phyloP scores from a whole-genome alignment of 305 asterid species.

The Solanum hybrid region DNA sequence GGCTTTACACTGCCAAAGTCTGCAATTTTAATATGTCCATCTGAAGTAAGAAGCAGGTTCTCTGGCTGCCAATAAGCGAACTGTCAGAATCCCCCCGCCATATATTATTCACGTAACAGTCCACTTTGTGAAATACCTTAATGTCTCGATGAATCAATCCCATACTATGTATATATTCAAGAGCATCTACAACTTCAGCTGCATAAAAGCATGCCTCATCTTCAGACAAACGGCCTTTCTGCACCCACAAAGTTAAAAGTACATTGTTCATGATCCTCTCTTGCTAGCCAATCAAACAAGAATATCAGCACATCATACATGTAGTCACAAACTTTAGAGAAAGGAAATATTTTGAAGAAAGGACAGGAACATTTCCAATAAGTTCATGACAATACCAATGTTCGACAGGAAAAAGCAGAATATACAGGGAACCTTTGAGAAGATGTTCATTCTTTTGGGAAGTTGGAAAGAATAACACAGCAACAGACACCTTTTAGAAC shows the following conservation, averaged over 20 bases:
- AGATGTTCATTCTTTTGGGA: neutral
- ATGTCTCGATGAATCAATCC: constrained; percentile 97
- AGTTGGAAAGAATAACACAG: neutral
- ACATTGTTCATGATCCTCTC: neutral
- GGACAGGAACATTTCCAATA: neutral
- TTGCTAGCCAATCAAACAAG: neutral
- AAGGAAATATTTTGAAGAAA: neutral
- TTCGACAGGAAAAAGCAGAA: neutral
- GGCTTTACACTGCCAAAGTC: constrained; percentile 99
- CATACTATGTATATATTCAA: constrained; percentile 91
- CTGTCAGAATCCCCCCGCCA: constrained; percentile 5
- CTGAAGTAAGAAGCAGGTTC: constrained; percentile 82
- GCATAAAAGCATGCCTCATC: constrained; percentile 94
- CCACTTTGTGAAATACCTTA: constrained; percentile 51
- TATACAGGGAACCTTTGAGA: neutral
- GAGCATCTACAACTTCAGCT: constrained; percentile 99
- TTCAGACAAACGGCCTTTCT: constrained; percentile 86
- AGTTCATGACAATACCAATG: neutral
- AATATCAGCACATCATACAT: neutral
- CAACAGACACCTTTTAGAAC: neutral
- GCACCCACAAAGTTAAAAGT: constrained; percentile 29
- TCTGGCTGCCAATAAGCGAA: constrained; percentile 76
- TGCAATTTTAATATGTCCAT: constrained; percentile 93
- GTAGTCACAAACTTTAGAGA: neutral
- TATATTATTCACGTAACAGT: neutral